Conservation (phyloP, 768 basidiomycete species). For the Chlorophyllum brunneum region DNA sequence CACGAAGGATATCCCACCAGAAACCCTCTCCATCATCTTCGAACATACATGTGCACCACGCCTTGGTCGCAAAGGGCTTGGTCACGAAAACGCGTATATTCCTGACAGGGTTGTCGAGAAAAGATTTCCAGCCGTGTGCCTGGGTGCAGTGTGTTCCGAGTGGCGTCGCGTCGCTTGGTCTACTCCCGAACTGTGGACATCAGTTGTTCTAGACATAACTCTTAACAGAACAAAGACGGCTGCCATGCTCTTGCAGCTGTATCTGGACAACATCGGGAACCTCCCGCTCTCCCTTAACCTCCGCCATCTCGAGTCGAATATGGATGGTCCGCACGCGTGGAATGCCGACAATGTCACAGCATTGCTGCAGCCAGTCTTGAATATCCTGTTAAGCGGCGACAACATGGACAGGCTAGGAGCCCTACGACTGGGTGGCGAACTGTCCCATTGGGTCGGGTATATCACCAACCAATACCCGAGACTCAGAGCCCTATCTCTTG, state of each 20-base stretch:
- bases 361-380: neutral
- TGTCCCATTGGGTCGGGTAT: too few relatives aligned
- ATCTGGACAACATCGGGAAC: neutral
- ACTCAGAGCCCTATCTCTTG: too few relatives aligned
- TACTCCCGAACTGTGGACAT: constrained; percentile 3
- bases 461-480: too few relatives aligned
- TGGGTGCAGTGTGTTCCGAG: constrained; percentile 3
- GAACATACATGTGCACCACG: neutral
- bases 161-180: constrained; percentile 5
- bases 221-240: neutral
- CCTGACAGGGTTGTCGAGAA: too few relatives aligned
- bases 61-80: too few relatives aligned
- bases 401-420: too few relatives aligned
- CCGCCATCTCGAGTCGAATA: neutral
- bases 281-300: neutral
- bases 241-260: neutral
- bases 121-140: neutral
- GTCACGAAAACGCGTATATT: too few relatives aligned
- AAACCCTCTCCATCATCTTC: constrained; percentile 1
- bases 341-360: neutral
- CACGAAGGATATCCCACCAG: neutral
- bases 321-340: neutral
- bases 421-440: too few relatives aligned
- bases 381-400: neutral
- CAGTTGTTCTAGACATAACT: neutral